Conservation (phyloP, 371 early-diverging fungal species). For the Mucor circinelloides region DNA sequence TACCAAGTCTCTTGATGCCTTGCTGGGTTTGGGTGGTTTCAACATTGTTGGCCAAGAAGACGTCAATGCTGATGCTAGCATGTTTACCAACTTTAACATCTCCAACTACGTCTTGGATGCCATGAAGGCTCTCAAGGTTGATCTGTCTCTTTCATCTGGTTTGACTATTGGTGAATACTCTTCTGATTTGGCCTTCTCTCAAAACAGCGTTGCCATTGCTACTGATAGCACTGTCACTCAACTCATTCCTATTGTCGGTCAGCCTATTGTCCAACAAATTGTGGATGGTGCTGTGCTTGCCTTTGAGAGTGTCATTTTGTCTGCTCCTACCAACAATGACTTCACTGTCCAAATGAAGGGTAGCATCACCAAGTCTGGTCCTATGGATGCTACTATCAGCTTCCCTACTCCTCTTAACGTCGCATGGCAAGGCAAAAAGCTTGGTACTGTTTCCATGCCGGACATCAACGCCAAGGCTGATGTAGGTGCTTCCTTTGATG, state of each 20-base stretch:
- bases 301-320: conserved; percentile 51
- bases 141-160: conserved; percentile 53
- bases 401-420: conserved; percentile 56
- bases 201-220: conserved; percentile 46
- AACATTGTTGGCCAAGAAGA: conserved; percentile 38
- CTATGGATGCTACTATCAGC: conserved; percentile 60
- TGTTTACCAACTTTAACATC: conserved; percentile 53
- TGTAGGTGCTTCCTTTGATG: conserved; percentile 50
- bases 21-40: conserved; percentile 55
- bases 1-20: conserved; percentile 50
- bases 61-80: conserved; percentile 36
- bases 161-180: conserved; percentile 57
- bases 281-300: conserved; percentile 56
- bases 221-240: conserved; percentile 49
- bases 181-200: conserved; percentile 49
- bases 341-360: conserved; percentile 63
- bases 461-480: conserved; percentile 45
- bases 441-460: conserved; percentile 58
- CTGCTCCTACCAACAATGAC: conserved; percentile 45
- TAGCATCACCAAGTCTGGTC: conserved; percentile 60
- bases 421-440: conserved; percentile 49
- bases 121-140: conserved; percentile 55
- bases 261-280: conserved; percentile 60
- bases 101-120: conserved; percentile 52
- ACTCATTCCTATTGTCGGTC: conserved; percentile 60